These are phyloP conservation scores for Rhododendron griersonianum DNA, from an alignment of 148 eudicot species.

Conservation along the genomic window DNA sequence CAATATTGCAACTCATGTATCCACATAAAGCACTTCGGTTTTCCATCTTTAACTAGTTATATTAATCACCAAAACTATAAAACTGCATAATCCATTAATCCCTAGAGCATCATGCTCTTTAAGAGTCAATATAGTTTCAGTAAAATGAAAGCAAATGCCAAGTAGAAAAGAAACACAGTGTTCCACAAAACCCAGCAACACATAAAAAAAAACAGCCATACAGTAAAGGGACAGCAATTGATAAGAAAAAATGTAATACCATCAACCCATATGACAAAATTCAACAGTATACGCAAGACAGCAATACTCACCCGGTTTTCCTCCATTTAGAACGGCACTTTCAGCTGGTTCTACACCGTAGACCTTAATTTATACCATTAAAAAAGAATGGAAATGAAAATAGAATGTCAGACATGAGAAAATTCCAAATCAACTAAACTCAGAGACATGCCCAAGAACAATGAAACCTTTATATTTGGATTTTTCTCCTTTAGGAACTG, in stretches of 20 bases:
- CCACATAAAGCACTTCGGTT: neutral
- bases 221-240: neutral
- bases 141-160: neutral
- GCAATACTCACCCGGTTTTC: slow-evolving; percentile 54
- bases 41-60: neutral
- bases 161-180: neutral
- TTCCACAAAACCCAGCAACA: neutral
- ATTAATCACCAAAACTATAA: neutral
- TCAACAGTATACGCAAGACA: neutral
- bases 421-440: neutral
- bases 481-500: slow-evolving; percentile 77
- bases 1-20: neutral
- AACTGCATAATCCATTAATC: neutral
- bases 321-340: slow-evolving; percentile 80
- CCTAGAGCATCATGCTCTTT: neutral
- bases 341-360: slow-evolving; percentile 84
- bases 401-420: neutral
- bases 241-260: neutral
- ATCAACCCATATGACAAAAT: neutral
- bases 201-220: neutral
- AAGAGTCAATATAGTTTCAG: neutral
- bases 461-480: slow-evolving; percentile 59
- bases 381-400: neutral
- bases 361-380: slow-evolving; percentile 27
- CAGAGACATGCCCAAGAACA: neutral